These are phyloP conservation scores for Lumnitzera littorea DNA, from an alignment of 345 rosid genomes.

Conservation along the genomic window DNA sequence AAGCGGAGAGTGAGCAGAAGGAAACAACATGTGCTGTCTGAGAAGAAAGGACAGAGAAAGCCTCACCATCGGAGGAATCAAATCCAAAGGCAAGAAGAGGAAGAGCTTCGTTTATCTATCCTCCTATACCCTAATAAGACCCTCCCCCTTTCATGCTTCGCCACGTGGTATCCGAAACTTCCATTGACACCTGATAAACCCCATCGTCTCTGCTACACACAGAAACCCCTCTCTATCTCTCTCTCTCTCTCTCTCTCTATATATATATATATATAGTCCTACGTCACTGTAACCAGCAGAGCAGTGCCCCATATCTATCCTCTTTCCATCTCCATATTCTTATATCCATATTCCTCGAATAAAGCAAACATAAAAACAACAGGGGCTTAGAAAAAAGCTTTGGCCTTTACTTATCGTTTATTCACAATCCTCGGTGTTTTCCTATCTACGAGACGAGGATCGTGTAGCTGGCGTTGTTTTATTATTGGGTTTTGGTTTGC, in stretches of 20 bases:
- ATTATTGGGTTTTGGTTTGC: background rate
- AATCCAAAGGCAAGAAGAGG: too few species aligned
- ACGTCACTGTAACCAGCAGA: too few species aligned
- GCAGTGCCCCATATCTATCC: background rate
- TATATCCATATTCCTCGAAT: constrained; percentile 26
- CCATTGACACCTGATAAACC: constrained; percentile 15
- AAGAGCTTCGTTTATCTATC: too few species aligned
- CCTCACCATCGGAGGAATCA: too few species aligned
- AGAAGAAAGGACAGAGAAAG: too few species aligned
- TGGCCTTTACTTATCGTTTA: constrained; percentile 5
- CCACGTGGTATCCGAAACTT: constrained; percentile 58
- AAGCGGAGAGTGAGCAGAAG: too few species aligned
- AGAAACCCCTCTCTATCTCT: background rate
- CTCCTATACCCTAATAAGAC: too few species aligned
- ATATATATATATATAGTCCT: too few species aligned
- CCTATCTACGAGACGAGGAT: background rate
- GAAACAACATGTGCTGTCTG: too few species aligned
- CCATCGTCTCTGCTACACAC: constrained; percentile 4
- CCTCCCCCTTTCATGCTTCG: too few species aligned
- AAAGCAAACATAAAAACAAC: constrained; percentile 2
- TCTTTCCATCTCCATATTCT: constrained; percentile 8
- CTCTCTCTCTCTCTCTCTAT: background rate
- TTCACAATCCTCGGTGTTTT: constrained; percentile 24
- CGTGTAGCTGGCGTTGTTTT: background rate
- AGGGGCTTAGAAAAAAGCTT: too few species aligned